Conservation (phyloP, 768 basidiomycete species). For the Pleurotus tuber-regium region DNA sequence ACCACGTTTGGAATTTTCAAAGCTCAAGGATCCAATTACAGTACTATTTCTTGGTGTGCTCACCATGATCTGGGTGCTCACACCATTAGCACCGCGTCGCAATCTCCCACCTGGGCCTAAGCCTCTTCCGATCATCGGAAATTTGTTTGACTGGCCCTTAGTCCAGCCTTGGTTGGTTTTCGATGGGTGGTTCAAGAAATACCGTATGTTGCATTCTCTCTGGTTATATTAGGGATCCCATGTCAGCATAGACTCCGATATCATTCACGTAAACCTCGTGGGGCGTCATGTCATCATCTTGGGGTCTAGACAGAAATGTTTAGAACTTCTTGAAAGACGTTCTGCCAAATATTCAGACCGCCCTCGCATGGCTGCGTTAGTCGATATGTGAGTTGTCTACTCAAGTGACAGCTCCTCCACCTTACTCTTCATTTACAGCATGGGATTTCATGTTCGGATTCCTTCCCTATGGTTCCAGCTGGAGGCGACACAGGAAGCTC, state of each 20-base stretch:
- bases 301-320: not conserved
- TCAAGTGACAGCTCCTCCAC: not conserved
- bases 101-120: constrained; percentile 34
- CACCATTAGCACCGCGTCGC: not conserved
- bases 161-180: constrained; percentile 30
- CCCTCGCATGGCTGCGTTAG: constrained; percentile 20
- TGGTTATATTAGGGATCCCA: too few species aligned
- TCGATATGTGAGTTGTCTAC: constrained; percentile 9
- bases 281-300: not conserved
- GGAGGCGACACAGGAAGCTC: constrained; percentile 20
- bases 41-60: not conserved
- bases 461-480: constrained; percentile 21
- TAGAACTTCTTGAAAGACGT: constrained; percentile 43
- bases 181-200: constrained; percentile 32
- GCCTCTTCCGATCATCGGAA: constrained; percentile 33
- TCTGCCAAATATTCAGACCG: constrained; percentile 44
- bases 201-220: too few species aligned
- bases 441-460: constrained; percentile 21
- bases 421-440: constrained; percentile 10
- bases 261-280: not conserved
- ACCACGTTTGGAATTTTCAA: too few species aligned
- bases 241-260: constrained; percentile 3
- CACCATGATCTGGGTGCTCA: not conserved
- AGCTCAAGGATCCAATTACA: too few species aligned
- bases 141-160: constrained; percentile 32